Conservation (phyloP, 2,329 filamentous ascomycete genomes). For the Verticillium longisporum region DNA sequence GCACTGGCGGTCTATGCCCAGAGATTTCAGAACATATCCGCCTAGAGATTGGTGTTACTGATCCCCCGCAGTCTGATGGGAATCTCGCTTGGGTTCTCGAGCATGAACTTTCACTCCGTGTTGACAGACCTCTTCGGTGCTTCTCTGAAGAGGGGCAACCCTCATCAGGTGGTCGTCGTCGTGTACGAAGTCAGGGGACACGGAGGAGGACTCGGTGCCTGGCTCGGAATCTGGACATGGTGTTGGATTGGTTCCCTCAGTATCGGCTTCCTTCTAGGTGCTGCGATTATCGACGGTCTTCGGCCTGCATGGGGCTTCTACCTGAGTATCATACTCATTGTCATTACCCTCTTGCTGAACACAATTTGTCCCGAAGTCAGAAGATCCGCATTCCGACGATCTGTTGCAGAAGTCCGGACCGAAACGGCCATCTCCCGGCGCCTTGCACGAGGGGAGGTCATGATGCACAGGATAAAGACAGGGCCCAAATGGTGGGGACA, state of each 20-base stretch:
- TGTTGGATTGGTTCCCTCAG: slow-evolving; percentile 67
- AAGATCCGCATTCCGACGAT: slow-evolving; percentile 60
- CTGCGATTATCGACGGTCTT: slow-evolving; percentile 57
- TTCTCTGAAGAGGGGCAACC: slow-evolving; percentile 64
- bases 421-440: slow-evolving; percentile 46
- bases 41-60: slow-evolving; percentile 56
- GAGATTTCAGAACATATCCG: slow-evolving; percentile 46
- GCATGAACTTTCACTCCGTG: slow-evolving; percentile 68
- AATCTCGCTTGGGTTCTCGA: slow-evolving; percentile 63
- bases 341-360: slow-evolving; percentile 60
- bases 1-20: slow-evolving; percentile 55
- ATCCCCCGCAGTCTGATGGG: slow-evolving; percentile 61
- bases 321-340: slow-evolving; percentile 61
- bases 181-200: slow-evolving; percentile 64
- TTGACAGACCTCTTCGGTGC: slow-evolving; percentile 71
- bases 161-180: slow-evolving; percentile 65
- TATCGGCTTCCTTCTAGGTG: slow-evolving; percentile 66
- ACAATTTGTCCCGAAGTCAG: slow-evolving; percentile 67
- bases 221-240: slow-evolving; percentile 74
- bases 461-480: slow-evolving; percentile 65
- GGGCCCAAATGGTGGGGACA: slow-evolving; percentile 73
- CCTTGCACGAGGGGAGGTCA: slow-evolving; percentile 66
- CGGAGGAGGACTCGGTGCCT: slow-evolving; percentile 73
- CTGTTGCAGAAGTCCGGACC: slow-evolving; percentile 56
- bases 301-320: slow-evolving; percentile 72